phyloP scores from a whole-genome alignment of 2,329 filamentous ascomycete species.

The Epichloe amarillans region DNA sequence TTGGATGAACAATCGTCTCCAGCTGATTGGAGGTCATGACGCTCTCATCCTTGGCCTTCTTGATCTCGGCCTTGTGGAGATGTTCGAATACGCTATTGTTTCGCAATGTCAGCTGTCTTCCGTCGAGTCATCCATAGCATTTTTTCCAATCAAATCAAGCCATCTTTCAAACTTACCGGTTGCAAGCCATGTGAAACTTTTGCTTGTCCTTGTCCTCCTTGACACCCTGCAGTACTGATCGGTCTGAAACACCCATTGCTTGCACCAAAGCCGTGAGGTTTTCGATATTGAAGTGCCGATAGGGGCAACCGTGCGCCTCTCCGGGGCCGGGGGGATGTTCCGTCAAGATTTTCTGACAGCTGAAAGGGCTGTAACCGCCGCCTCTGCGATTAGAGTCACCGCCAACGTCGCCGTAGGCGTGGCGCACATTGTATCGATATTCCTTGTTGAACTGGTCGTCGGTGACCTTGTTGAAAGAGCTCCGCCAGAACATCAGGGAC shows the following conservation, averaged over 20 bases:
- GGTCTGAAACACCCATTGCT: slow-evolving; percentile 65
- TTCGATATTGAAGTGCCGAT: slow-evolving; percentile 79
- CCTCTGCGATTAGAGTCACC: slow-evolving; percentile 80
- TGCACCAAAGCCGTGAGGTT: slow-evolving; percentile 71
- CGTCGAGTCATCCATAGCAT: no score
- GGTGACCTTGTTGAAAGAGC: slow-evolving; percentile 70
- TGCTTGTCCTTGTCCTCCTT: slow-evolving; percentile 80
- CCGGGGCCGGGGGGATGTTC: slow-evolving; percentile 78
- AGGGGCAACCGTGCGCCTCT: slow-evolving; percentile 91
- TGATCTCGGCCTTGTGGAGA: slow-evolving; percentile 66
- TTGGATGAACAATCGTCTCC: slow-evolving; percentile 93
- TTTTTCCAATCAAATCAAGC: no score
- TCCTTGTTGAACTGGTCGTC: slow-evolving; percentile 97
- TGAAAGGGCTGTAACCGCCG: slow-evolving; percentile 79
- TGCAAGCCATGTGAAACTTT: slow-evolving; percentile 91
- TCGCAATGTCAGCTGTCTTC: not conserved
- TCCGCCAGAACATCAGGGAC: slow-evolving; percentile 82
- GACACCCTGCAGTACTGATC: slow-evolving; percentile 64
- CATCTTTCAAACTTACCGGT: slow-evolving; percentile 41
- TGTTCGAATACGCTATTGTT: slow-evolving; percentile 66
- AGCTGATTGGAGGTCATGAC: slow-evolving; percentile 62
- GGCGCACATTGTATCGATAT: slow-evolving; percentile 94
- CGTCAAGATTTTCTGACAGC: slow-evolving; percentile 87
- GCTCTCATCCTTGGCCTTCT: slow-evolving; percentile 60
- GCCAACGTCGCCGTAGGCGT: slow-evolving; percentile 87